Evolutionary conservation across 2,329 filamentous ascomycete genomes (phyloP), one percentile per base, ranked within the genome.

Genomic region (Sarocladiaceae sp.): DNA sequence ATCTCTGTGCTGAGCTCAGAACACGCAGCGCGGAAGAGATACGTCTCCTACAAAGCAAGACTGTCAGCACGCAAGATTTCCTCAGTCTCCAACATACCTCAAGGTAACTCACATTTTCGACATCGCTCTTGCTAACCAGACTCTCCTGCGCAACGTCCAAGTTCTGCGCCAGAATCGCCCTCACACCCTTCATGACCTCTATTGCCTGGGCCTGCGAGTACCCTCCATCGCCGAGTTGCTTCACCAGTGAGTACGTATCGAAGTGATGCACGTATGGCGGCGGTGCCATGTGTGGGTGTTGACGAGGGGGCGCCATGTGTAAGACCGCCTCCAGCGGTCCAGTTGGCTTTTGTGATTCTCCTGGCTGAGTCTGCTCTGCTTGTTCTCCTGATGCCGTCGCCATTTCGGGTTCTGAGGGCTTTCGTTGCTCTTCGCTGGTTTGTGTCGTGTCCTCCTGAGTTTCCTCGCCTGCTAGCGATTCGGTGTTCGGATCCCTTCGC

Each of bases 201-300:
- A 91, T 83, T 23, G 90, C 84, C 68, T 97, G 93, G 0, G 77
- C 78, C 40, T 81, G 75, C 1, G 80, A 83, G 69, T 91, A 97
- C 0, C 87, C 87, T 12, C 84, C 84, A 17, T 84, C 79, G 50
- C 86, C 79, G 15, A 99, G 82, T 60, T 90, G 83, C 63, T 87
- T 87, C 15, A 97, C 94, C 4, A 97, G 80, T 13, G 84, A 86
- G 69, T 94, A 99, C 22, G 87, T 96, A 71, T 99, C 93, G 69
- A 99, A 99, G 71, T 97, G 91, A 71, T 99, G 94, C 29, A 96
- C 84, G 64, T 96, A 95, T 1, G 86, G 88, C 7, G 88, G 82
- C 1, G 89, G 80, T 46, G 83, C 77, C 64, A 88, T 80, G 64
- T 91, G 84, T 4, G 86, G 86, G 20, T 50, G 58, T 79, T 78